Conservation (phyloP, 2,329 filamentous ascomycete genomes). For the Ophioceras dolichostomum region DNA sequence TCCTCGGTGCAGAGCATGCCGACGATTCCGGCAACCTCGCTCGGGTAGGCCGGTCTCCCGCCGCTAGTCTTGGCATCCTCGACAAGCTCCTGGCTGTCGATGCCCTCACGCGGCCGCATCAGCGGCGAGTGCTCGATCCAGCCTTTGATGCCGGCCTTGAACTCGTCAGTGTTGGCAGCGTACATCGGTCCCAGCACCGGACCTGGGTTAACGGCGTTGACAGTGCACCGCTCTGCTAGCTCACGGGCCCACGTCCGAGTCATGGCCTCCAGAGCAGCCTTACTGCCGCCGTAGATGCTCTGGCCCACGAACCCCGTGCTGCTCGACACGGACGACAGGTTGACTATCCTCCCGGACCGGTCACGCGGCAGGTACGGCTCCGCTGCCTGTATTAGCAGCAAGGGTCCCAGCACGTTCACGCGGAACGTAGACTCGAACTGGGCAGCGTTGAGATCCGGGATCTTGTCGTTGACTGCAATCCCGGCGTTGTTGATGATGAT, state of each 20-base stretch:
- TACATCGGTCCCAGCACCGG: constrained; percentile 44
- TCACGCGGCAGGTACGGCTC: constrained; percentile 57
- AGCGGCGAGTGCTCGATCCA: constrained; percentile 46
- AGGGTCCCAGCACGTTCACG: constrained; percentile 71
- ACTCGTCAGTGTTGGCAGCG: constrained; percentile 25
- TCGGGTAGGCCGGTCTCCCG: constrained; percentile 50
- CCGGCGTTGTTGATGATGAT: constrained; percentile 86
- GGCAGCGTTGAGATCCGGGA: constrained; percentile 47
- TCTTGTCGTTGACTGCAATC: constrained; percentile 49
- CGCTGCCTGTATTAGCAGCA: constrained; percentile 65
- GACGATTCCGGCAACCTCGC: constrained; percentile 64
- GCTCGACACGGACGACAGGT: constrained; percentile 42
- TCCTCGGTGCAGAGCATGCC: constrained; percentile 64
- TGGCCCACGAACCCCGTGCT: constrained; percentile 40
- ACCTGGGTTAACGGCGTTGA: constrained; percentile 46
- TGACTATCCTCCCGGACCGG: constrained; percentile 46
- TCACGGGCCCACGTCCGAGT: constrained; percentile 47
- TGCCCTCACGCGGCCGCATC: constrained; percentile 42
- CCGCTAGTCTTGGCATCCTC: constrained; percentile 38
- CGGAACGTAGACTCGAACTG: constrained; percentile 64
- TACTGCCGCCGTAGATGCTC: constrained; percentile 44
- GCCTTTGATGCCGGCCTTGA: constrained; percentile 26
- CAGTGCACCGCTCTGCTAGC: constrained; percentile 37
- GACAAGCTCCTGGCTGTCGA: constrained; percentile 52
- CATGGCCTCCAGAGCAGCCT: constrained; percentile 47